Base-by-base conservation (phyloP, 306 rosid genomes). In the Lathyrus sativus region DNA sequence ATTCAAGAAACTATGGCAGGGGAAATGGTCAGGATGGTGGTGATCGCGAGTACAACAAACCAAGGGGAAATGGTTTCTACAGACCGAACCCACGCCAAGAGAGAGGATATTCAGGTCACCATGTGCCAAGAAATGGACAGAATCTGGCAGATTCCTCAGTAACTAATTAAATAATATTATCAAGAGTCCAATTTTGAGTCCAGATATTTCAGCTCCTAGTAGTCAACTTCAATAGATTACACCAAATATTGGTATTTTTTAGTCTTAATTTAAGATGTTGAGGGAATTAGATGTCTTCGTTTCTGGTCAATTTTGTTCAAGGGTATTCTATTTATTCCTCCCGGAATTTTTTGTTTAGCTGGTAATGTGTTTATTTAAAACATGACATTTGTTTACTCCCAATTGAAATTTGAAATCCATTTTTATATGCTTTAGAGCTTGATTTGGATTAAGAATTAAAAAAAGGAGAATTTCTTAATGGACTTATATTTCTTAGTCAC, bases 1-100 rank as follows among this genome's bases (percentile, higher is more conserved):
- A 43, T 68, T 72, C 91, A 45, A 87, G 85, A 74, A 66, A 53
- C 76, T 83, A 66, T 80, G 83, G 80, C 64, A 84, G 87, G 76
- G 90, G 82, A 80, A 84, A 68, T 26, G 71, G 87, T 56, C 82
- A 70, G 28, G 92, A 84, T 38, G 85, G 89, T 13, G 78, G 82
- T 8, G 98, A 89, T 51, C 76, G 83, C 7, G 92, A 89, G 35
- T 87, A 87, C 68, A 81, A 42, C 74, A 85, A 88, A 70, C 67
- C 79, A 0, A 86, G 90, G 69, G 89, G 91, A 72, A 90, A 88
- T 62, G 96, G 98, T 74, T 86, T 76, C 77, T 90, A 90, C 66
- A 83, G 91, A 57, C 91, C 96, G 2, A 76, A 76, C 45, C 62
- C 51, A 6, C 79, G 92, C 38, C 89, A 83, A 71, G 95, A 89